A percentile compares a stretch with the other conserved stretches of the same genome.
Conservation (phyloP, 2,329 filamentous ascomycete species). For the Verruconis gallopava region DNA sequence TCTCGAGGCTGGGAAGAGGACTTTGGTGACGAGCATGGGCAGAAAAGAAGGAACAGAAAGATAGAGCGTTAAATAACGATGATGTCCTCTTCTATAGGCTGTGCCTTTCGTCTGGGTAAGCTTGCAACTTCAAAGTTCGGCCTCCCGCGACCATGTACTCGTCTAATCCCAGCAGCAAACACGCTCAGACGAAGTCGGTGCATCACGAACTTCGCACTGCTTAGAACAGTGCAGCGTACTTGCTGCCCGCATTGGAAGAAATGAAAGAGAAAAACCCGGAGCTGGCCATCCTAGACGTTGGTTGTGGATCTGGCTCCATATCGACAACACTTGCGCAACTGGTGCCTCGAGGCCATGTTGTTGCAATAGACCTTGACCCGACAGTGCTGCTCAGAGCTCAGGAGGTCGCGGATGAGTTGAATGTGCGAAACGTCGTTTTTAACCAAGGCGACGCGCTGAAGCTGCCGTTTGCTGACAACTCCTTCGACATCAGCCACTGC, state of each 20-base stretch:
- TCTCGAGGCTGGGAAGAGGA: too few relatives aligned
- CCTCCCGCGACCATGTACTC: too few relatives aligned
- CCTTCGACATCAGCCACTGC: constrained; percentile 47
- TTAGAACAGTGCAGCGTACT: constrained; percentile 3
- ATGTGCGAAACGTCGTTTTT: constrained; percentile 20
- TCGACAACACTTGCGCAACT: constrained; percentile 29
- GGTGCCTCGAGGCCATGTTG: constrained; percentile 31
- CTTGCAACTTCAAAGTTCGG: too few relatives aligned
- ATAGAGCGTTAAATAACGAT: too few relatives aligned
- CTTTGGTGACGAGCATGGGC: too few relatives aligned
- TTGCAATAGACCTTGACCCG: constrained; percentile 32
- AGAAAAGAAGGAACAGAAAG: too few relatives aligned
- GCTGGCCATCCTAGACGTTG: constrained; percentile 31
- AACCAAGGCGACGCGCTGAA: constrained; percentile 28
- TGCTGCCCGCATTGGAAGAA: constrained; percentile 10
- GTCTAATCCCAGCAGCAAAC: too few relatives aligned
- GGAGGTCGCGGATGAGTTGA: constrained; percentile 14
- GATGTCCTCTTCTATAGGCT: too few relatives aligned
- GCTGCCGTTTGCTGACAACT: constrained; percentile 31
- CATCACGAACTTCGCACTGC: constrained; percentile 4
- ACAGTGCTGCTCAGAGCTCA: constrained; percentile 30
- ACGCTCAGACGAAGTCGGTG: too few relatives aligned
- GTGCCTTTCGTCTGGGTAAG: too few relatives aligned
- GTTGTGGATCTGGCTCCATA: constrained; percentile 37
- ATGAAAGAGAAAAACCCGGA: constrained; percentile 13